phyloP scores from a whole-genome alignment of 2,329 filamentous ascomycete species.

The Phoma sp. region DNA sequence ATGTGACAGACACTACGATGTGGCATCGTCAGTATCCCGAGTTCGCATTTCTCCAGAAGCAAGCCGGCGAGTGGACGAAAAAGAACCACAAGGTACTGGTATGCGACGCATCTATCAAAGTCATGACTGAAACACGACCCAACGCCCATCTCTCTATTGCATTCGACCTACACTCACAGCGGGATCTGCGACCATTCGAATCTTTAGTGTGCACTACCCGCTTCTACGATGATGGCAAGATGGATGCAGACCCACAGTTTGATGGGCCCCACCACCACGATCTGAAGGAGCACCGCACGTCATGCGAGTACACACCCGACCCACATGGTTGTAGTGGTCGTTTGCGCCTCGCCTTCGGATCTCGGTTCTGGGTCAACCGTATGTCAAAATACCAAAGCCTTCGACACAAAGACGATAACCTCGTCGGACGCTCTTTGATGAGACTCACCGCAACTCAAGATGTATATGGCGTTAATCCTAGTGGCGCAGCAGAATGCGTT shows the following conservation, averaged over 20 bases:
- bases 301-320: slow-evolving; percentile 29
- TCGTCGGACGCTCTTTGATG: slow-evolving; percentile 42
- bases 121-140: slow-evolving; percentile 49
- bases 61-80: slow-evolving; percentile 29
- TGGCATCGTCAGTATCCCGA: slow-evolving; percentile 47
- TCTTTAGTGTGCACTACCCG: slow-evolving; percentile 43
- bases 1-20: slow-evolving; percentile 40
- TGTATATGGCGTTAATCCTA: slow-evolving; percentile 45
- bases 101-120: slow-evolving; percentile 52
- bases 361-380: slow-evolving; percentile 53
- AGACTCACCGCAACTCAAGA: slow-evolving; percentile 54
- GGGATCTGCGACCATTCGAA: slow-evolving; percentile 40
- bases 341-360: slow-evolving; percentile 50
- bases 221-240: slow-evolving; percentile 43
- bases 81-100: slow-evolving; percentile 47
- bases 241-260: slow-evolving; percentile 31
- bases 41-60: slow-evolving; percentile 33
- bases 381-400: slow-evolving; percentile 40
- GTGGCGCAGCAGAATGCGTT: slow-evolving; percentile 35
- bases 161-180: slow-evolving; percentile 44
- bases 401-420: slow-evolving; percentile 30
- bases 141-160: slow-evolving; percentile 43
- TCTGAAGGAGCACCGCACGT: slow-evolving; percentile 31
- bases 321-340: slow-evolving; percentile 25
- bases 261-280: slow-evolving; percentile 28